These are phyloP conservation scores for Pseudozyma tsukubaensis DNA, from an alignment of 1,284 basidiomycete genomes.

Conservation along the genomic window DNA sequence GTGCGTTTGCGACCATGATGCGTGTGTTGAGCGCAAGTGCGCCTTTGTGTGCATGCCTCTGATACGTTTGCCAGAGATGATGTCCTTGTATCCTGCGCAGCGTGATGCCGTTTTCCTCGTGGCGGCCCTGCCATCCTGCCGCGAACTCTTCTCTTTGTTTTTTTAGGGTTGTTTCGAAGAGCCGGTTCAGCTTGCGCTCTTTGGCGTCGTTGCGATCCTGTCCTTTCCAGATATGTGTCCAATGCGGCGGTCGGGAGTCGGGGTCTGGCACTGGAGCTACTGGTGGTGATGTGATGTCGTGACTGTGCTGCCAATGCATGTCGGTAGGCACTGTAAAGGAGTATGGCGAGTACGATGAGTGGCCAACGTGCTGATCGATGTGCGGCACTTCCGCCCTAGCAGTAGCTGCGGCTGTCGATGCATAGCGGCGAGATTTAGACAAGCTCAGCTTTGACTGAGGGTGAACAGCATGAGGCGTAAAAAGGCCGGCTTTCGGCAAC, in stretches of 20 bases:
- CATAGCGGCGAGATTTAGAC: no score
- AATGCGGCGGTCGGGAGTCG: conserved; percentile 9
- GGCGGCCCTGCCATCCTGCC: conserved; percentile 4
- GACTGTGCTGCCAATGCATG: background rate
- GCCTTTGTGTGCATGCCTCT: conserved; percentile 26
- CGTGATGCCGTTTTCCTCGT: conserved; percentile 14
- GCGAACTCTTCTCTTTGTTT: conserved; percentile 6
- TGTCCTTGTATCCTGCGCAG: conserved; percentile 17
- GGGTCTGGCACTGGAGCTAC: background rate
- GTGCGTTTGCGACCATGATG: conserved; percentile 12
- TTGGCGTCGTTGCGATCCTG: background rate
- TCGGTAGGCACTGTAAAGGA: background rate
- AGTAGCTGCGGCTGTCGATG: conserved; percentile 20
- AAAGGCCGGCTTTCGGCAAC: no score
- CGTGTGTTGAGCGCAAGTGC: conserved; percentile 10
- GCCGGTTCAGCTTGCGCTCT: background rate
- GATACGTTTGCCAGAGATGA: conserved; percentile 28
- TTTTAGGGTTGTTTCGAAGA: conserved; percentile 5
- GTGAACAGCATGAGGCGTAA: no score
- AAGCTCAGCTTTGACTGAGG: no score
- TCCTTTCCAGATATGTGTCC: conserved; percentile 17
- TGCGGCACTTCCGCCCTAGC: background rate
- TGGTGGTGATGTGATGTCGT: background rate
- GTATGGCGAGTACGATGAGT: background rate
- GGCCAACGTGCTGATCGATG: conserved; percentile 1